These are phyloP conservation scores for Dendrobium nobile DNA, from an alignment of 106 monocot genomes.

Conservation along the genomic window DNA sequence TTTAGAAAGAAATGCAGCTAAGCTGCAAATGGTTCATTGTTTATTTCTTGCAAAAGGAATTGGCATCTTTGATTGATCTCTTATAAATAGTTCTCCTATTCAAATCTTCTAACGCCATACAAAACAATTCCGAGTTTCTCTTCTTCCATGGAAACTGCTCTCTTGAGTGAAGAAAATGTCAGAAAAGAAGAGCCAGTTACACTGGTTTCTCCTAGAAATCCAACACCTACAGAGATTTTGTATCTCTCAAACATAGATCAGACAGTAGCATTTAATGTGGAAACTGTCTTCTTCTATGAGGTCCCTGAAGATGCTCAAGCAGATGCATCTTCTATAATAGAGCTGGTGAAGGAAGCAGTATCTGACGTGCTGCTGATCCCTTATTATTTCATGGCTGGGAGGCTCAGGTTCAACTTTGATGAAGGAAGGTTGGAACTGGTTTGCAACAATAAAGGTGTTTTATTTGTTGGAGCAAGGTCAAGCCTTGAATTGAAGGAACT, in stretches of 20 bases:
- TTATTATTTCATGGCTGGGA: conserved; percentile 89
- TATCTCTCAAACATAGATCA: conserved; percentile 90
- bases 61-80: background rate
- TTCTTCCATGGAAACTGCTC: conserved; percentile 22
- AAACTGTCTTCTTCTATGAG: conserved; percentile 70
- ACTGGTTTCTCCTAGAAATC: conserved; percentile 41
- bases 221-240: conserved; percentile 24
- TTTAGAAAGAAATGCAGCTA: background rate
- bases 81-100: background rate
- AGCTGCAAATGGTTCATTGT: background rate
- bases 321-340: conserved; percentile 22
- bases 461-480: conserved; percentile 46
- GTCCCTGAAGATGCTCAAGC: background rate
- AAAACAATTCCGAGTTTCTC: background rate
- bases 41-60: background rate
- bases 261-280: conserved; percentile 74
- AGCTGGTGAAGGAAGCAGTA: conserved; percentile 36
- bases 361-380: conserved; percentile 43
- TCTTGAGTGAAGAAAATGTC: conserved; percentile 29
- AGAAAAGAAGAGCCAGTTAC: conserved; percentile 21
- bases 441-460: conserved; percentile 71
- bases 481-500: conserved; percentile 37
- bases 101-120: background rate
- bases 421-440: conserved; percentile 57
- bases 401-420: conserved; percentile 32